phyloP scores from a whole-genome alignment of 306 rosid genomes.

The Begonia fuchsioides region DNA sequence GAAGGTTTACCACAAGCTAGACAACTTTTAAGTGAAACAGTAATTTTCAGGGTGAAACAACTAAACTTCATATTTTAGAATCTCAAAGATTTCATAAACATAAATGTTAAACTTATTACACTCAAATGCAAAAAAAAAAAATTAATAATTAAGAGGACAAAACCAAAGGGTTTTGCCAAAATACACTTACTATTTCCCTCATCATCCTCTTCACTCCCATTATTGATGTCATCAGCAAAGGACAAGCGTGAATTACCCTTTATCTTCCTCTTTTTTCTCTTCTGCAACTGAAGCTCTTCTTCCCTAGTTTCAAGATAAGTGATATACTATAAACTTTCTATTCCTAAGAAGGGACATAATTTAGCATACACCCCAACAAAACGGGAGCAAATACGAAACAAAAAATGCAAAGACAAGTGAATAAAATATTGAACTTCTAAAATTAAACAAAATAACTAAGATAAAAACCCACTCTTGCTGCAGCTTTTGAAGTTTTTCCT shows the following conservation, averaged over 20 bases:
- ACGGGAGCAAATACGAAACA: background rate
- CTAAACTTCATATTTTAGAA: no score
- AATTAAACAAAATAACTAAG: background rate
- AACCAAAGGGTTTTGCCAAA: conserved; percentile 3
- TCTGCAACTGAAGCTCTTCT: conserved; percentile 71
- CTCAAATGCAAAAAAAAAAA: no score
- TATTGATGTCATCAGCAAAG: conserved; percentile 70
- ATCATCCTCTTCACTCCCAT: conserved; percentile 66
- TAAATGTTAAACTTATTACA: no score
- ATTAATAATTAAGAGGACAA: background rate
- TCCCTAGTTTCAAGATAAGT: conserved; percentile 30
- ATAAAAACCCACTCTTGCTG: conserved; percentile 58
- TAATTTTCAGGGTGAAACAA: no score
- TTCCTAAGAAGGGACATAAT: no score
- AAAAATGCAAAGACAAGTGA: background rate
- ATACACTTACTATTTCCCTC: conserved; percentile 26
- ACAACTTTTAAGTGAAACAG: no score
- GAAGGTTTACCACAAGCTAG: no score
- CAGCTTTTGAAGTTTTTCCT: conserved; percentile 90
- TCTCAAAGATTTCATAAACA: no score
- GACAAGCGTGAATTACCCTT: conserved; percentile 75
- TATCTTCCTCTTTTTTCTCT: conserved; percentile 83
- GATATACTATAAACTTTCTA: background rate
- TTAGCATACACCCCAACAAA: background rate
- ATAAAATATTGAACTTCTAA: background rate